phyloP scores from a whole-genome alignment of 805 yeast species.

The Candida railenensis region DNA sequence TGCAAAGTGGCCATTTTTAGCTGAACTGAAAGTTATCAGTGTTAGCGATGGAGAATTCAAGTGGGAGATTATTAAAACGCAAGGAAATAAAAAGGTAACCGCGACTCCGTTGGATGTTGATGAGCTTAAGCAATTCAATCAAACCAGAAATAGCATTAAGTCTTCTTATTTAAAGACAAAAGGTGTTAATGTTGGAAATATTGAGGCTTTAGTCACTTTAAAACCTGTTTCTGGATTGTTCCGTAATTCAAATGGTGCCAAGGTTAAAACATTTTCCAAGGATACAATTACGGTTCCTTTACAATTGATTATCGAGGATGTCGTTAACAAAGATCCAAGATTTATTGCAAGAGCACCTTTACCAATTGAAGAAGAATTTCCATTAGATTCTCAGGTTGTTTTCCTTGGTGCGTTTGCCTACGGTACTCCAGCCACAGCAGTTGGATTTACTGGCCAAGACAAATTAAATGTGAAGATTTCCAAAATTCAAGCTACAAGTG shows the following conservation, averaged over 20 bases:
- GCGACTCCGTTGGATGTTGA: constrained; percentile 44
- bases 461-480: constrained; percentile 51
- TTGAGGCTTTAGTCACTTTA: constrained; percentile 66
- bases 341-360: constrained; percentile 68
- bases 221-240: constrained; percentile 74
- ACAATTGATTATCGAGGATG: constrained; percentile 75
- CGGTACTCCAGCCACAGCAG: constrained; percentile 73
- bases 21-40: constrained; percentile 70
- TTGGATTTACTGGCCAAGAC: constrained; percentile 51
- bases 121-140: constrained; percentile 49
- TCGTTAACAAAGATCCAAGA: constrained; percentile 72
- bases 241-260: constrained; percentile 70
- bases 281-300: constrained; percentile 64
- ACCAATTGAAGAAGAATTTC: constrained; percentile 82
- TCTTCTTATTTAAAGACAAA: constrained; percentile 47
- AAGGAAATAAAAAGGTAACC: constrained; percentile 17
- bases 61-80: constrained; percentile 41
- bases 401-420: constrained; percentile 85
- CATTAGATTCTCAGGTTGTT: constrained; percentile 65
- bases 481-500: constrained; percentile 40
- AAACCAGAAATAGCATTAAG: constrained; percentile 37
- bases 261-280: constrained; percentile 64
- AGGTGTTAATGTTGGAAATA: constrained; percentile 59
- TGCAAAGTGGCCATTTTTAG: constrained; percentile 87
- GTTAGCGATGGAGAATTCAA: constrained; percentile 55